A percentile compares a stretch with the other conserved stretches of the same genome.
Conservation (phyloP, 225 moss, liverwort and hornwort species). For the Ulota crispa region DNA sequence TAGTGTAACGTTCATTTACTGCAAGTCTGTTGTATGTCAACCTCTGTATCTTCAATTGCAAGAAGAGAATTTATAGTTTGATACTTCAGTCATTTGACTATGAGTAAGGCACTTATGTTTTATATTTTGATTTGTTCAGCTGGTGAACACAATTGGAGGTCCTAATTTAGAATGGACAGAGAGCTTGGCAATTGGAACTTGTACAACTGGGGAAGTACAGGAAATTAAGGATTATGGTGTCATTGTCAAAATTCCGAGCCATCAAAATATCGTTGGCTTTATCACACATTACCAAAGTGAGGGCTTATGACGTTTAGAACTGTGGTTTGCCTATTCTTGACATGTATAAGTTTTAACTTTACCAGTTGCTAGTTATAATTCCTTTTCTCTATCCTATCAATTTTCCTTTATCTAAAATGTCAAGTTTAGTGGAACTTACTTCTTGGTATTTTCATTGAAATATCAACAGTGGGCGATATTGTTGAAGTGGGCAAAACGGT, state of each 20-base stretch:
- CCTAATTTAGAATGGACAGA: slow-evolving; percentile 74
- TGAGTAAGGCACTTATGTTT: background rate
- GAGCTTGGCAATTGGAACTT: slow-evolving; percentile 67
- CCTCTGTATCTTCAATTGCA: background rate
- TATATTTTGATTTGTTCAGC: slow-evolving; percentile 29
- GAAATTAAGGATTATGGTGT: slow-evolving; percentile 97
- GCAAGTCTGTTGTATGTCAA: background rate
- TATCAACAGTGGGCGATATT: slow-evolving; percentile 60
- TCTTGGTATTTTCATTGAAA: background rate
- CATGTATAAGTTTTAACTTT: background rate
- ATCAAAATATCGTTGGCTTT: slow-evolving; percentile 84
- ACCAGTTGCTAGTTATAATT: background rate
- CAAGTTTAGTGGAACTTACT: background rate
- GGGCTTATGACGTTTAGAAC: background rate
- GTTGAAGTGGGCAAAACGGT: slow-evolving; percentile 81
- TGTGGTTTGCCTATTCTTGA: slow-evolving; percentile 2
- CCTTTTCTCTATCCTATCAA: background rate
- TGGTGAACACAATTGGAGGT: slow-evolving; percentile 40
- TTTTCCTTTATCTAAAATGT: background rate
- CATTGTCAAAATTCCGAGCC: slow-evolving; percentile 68
- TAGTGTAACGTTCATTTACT: background rate
- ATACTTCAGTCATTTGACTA: background rate
- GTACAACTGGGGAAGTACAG: slow-evolving; percentile 77
- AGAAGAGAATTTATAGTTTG: background rate
- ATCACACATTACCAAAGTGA: slow-evolving; percentile 87